Evolutionary conservation across 257 asterid species (phyloP).

Genomic region (Nicotiana benthamiana): DNA sequence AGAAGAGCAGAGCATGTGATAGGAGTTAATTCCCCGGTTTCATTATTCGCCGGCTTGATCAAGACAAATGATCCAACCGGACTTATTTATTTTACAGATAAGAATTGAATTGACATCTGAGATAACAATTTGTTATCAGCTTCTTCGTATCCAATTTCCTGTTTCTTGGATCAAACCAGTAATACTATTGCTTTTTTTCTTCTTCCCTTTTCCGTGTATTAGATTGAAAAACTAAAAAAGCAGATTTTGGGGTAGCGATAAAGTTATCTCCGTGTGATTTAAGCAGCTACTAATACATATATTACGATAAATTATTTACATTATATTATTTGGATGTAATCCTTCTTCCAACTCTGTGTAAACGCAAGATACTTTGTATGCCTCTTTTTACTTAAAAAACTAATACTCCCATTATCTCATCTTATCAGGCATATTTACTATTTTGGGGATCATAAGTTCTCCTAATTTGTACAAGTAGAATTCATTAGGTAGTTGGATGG

Average conservation of each 20-base stretch:
- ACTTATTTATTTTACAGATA: neutral
- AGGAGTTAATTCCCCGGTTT: neutral
- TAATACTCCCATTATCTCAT: neutral
- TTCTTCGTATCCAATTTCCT: neutral
- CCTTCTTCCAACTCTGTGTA: too few relatives aligned
- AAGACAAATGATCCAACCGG: neutral
- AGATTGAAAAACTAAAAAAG: neutral
- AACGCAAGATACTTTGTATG: too few relatives aligned
- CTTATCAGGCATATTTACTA: neutral
- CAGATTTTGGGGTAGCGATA: too few relatives aligned
- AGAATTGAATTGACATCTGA: neutral
- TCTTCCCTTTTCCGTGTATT: neutral
- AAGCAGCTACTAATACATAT: too few relatives aligned
- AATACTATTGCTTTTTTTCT: neutral
- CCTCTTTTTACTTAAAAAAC: neutral
- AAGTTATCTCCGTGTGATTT: too few relatives aligned
- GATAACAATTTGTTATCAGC: neutral
- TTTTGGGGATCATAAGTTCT: neutral
- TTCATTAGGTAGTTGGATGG: neutral
- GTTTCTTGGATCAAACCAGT: neutral
- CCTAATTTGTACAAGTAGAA: neutral
- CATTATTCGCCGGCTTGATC: neutral
- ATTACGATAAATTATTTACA: too few relatives aligned
- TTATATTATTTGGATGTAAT: too few relatives aligned
- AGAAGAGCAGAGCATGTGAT: conserved; percentile 4